Base-by-base conservation (phyloP, 2,329 filamentous ascomycete species). In the Calonectria multiphialidica region DNA sequence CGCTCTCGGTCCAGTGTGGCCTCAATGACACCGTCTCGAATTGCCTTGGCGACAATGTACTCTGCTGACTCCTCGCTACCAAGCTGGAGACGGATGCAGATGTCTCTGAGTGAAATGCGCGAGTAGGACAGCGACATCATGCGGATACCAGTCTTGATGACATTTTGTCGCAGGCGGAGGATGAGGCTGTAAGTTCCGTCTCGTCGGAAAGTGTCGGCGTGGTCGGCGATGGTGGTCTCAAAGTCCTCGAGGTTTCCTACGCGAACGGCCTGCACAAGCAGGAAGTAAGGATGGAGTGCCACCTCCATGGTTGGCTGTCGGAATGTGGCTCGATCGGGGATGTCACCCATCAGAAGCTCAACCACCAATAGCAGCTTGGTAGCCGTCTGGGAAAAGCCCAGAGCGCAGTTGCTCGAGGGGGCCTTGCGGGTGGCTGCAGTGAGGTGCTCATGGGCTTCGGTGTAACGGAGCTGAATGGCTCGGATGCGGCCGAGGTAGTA, bases 91-190 rank as follows among this genome's bases (percentile, higher is more conserved):
- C 97, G 94, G 71, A 98, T 95, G 87, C 97, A 99, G 78, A 99
- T 99, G 82, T 99, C 97, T 71, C 97, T 93, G 68, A 99, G 90
- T 1, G 96, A 98, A 81, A 99, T 99, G 74, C 96, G 94, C 72
- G 96, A 98, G 88, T 99, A 99, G 23, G 96, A 98, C 75, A 99
- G 89, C 47, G 96, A 98, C 91, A 99, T 98, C 95, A 98, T 98
- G 78, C 97, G 95, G 75, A 99, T 98, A 77, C 97, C 97, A 4
- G 97, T 99, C 89, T 98, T 98, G 91, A 99, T 98, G 81, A 99
- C 97, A 82, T 99, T 99, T 86, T 99, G 97, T 79, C 97, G 93
- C 74, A 99, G 90, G 74, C 97, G 96, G 75, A 98, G 90, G 79
- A 98, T 97, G 70, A 99, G 89, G 13, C 96, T 98, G 87, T 98